These are phyloP conservation scores for Kwoniella europaea DNA, from an alignment of 768 basidiomycete species.

Conservation along the genomic window DNA sequence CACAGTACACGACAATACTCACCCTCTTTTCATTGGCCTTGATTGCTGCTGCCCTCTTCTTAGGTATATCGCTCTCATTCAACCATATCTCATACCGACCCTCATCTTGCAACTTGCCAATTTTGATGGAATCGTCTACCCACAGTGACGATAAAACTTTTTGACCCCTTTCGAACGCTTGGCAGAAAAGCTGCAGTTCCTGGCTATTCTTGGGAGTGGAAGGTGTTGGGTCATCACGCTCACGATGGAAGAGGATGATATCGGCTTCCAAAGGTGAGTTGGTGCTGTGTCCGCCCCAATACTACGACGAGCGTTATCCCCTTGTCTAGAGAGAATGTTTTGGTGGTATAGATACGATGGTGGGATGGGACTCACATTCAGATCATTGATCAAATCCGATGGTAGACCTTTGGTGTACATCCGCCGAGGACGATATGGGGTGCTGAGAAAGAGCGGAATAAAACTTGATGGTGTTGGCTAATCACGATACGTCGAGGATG, in stretches of 20 bases:
- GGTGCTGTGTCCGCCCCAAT: background rate
- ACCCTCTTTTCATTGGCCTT: background rate
- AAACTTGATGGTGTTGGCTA: too few relatives aligned
- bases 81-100: background rate
- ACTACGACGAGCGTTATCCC: background rate
- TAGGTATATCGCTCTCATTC: background rate
- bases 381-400: too few relatives aligned
- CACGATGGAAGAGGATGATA: constrained; percentile 2
- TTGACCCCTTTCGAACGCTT: constrained; percentile 4
- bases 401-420: too few relatives aligned
- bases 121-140: background rate
- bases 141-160: background rate
- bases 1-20: background rate
- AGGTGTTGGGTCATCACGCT: background rate
- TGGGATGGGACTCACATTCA: too few relatives aligned
- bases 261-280: background rate
- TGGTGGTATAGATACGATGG: too few relatives aligned
- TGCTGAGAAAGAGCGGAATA: too few relatives aligned
- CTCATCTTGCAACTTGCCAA: background rate
- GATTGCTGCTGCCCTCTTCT: background rate
- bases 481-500: too few relatives aligned
- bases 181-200: background rate
- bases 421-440: too few relatives aligned
- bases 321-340: too few relatives aligned
- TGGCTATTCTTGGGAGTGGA: background rate